Percentiles rank a stretch among this genome's conserved stretches.
phyloP scores from a whole-genome alignment of 2,329 filamentous ascomycete species.

The Aspergillus transmontanensis region DNA sequence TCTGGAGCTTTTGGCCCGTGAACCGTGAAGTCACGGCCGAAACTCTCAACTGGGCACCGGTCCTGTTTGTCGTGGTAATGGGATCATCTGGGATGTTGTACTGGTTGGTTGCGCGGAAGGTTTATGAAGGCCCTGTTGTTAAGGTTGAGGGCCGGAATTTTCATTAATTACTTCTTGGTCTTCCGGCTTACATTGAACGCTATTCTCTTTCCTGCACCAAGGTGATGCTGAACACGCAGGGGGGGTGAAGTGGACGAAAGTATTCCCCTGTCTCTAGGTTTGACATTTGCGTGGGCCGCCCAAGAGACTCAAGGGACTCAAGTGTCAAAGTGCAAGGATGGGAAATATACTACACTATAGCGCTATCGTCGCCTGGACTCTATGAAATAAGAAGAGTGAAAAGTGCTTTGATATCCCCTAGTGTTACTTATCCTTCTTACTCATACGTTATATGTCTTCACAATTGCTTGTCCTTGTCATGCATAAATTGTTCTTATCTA shows the following conservation, averaged over 20 bases:
- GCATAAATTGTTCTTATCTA: neutral
- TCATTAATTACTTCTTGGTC: neutral
- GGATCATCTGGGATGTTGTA: constrained; percentile 45
- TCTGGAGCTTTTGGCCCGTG: constrained; percentile 53
- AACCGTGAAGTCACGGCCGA: constrained; percentile 37
- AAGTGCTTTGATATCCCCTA: neutral
- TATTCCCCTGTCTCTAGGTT: neutral
- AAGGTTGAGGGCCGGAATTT: constrained; percentile 3
- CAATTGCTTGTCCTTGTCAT: neutral
- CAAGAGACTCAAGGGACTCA: neutral
- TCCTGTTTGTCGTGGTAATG: constrained; percentile 48
- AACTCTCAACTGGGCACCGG: constrained; percentile 54
- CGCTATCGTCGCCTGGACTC: too few species aligned
- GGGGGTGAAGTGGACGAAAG: neutral
- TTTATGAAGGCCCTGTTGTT: constrained; percentile 34
- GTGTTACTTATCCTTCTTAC: neutral
- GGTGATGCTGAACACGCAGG: neutral
- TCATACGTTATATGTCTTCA: neutral
- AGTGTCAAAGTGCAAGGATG: too few species aligned
- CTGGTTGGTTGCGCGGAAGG: constrained; percentile 32
- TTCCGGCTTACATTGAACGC: neutral
- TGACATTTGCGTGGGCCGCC: neutral
- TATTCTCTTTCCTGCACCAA: too few species aligned
- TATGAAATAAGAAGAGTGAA: neutral
- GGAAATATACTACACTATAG: too few species aligned